Base-by-base conservation (phyloP, 169 alveolate genomes). In the Theileria parva region DNA sequence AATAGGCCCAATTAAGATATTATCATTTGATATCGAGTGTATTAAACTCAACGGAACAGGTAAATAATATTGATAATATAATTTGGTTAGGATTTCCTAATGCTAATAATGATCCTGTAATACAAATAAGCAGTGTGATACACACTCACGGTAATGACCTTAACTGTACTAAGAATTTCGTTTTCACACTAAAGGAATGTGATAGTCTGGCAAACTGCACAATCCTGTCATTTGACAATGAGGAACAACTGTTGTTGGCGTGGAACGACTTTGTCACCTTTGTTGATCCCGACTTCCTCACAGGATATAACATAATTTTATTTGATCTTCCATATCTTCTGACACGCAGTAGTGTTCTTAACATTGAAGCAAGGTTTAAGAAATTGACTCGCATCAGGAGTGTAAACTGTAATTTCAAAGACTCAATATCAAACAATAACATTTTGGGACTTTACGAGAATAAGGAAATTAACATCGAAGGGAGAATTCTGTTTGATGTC, bases 401-500 rank as follows among this genome's bases (percentile, higher is more conserved):
- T 50, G 50, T 75, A 21, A 67, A 72, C 28, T 92, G 97, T 1
- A 79, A 71, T 53, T 94, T 96, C 21, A 95, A 95, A 75, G 97
- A 95, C 34, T 87, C 95, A 8, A 91, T 92, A 50, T 91, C 93
- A 23, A 88, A 95, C 6, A 92, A 97, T 23, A 96, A 95, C 70
- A 96, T 95, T 6, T 76, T 96, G 85, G 99, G 99, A 25, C 89
- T 95, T 30, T 95, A 96, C 74, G 99, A 97, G 59, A 92, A 95
- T 67, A 97, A 97, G 81, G 95, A 92, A 30, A 91, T 96, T 25
- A 93, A 88, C 84, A 86, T 93, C n/a, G 99, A 96, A 81, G 99
- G 99, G 57, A 96, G 99, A 81, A 95, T 97, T 70, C 90, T 95
- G 65, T 95, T 97, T 84, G 99, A 98, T 91, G 96, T 98, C 95